Conservation (phyloP, 495 filamentous ascomycete genomes). For the Pyrenula massariospora region DNA sequence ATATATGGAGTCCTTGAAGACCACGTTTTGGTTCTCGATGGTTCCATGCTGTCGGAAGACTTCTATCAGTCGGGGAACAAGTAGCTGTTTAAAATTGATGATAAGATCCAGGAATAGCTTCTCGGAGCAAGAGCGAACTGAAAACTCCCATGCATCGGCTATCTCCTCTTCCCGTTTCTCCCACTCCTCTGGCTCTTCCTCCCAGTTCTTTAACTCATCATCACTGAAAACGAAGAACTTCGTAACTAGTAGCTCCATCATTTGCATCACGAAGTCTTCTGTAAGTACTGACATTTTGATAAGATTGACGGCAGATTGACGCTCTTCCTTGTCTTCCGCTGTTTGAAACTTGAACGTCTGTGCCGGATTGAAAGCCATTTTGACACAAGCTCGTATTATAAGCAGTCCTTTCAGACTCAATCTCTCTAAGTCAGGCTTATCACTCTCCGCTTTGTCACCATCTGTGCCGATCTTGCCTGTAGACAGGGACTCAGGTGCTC, state of each 20-base stretch:
- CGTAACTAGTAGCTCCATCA: conserved; percentile 73
- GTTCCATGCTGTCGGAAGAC: conserved; percentile 69
- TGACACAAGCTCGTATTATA: conserved; percentile 70
- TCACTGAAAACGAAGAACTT: conserved; percentile 82
- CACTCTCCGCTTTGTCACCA: conserved; percentile 26
- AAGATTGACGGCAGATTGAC: conserved; percentile 46
- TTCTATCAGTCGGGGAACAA: conserved; percentile 60
- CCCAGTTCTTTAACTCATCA: conserved; percentile 78
- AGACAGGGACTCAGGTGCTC: conserved; percentile 15
- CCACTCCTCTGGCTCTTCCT: conserved; percentile 88
- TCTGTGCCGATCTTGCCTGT: conserved; percentile 34
- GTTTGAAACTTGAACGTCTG: conserved; percentile 75
- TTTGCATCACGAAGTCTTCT: conserved; percentile 57
- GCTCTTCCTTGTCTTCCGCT: conserved; percentile 55
- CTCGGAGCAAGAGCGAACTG: conserved; percentile 81
- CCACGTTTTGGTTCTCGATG: conserved; percentile 51
- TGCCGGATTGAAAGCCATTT: conserved; percentile 67
- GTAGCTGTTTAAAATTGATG: conserved; percentile 68
- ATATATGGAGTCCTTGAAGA: conserved; percentile 87
- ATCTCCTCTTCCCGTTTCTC: conserved; percentile 70
- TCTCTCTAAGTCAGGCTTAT: conserved; percentile 46
- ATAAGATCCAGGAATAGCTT: conserved; percentile 88
- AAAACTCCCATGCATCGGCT: conserved; percentile 74
- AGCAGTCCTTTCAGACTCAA: conserved; percentile 71
- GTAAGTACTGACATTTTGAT: conserved; percentile 65